Percentiles rank a stretch among this genome's conserved stretches.
Conservation (phyloP, 1,284 basidiomycete genomes). For the Rhodotorula sp. region DNA sequence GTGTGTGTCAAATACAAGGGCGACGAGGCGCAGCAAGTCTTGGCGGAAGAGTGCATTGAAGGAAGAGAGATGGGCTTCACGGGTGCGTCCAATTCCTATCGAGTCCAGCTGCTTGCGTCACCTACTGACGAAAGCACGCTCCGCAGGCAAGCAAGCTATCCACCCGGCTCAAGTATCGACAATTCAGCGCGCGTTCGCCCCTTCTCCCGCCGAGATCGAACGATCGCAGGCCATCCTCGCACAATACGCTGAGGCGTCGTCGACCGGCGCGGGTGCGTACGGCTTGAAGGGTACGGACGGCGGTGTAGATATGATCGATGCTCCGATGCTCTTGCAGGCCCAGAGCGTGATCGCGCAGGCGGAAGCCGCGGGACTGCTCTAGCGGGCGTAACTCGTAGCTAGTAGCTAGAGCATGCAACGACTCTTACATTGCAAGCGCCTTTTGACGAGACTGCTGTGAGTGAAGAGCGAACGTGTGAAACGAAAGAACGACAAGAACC, state of each 20-base stretch:
- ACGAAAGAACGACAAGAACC: too few relatives aligned
- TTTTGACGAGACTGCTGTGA: too few relatives aligned
- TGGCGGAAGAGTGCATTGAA: conserved; percentile 24
- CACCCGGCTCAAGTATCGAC: conserved; percentile 80
- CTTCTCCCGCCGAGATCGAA: conserved; percentile 68
- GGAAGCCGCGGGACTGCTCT: not conserved
- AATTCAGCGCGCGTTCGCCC: conserved; percentile 78
- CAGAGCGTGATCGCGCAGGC: conserved; percentile 1
- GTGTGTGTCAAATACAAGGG: conserved; percentile 48
- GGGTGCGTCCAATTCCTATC: conserved; percentile 2
- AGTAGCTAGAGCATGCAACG: not conserved
- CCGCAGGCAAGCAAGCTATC: conserved; percentile 73
- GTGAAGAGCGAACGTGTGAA: not conserved
- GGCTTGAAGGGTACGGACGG: conserved; percentile 61
- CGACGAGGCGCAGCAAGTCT: not conserved
- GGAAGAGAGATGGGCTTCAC: conserved; percentile 71
- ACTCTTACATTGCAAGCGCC: not conserved
- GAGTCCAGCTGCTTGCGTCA: too few relatives aligned
- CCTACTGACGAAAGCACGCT: too few relatives aligned
- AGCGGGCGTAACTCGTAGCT: not conserved
- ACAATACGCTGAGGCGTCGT: conserved; percentile 54
- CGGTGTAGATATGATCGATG: conserved; percentile 78
- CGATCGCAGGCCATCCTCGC: conserved; percentile 72
- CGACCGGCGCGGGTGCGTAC: conserved; percentile 60
- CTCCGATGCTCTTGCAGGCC: conserved; percentile 61